phyloP scores from a whole-genome alignment of 257 asterid genomes.

The Solanum ahanhuiri region DNA sequence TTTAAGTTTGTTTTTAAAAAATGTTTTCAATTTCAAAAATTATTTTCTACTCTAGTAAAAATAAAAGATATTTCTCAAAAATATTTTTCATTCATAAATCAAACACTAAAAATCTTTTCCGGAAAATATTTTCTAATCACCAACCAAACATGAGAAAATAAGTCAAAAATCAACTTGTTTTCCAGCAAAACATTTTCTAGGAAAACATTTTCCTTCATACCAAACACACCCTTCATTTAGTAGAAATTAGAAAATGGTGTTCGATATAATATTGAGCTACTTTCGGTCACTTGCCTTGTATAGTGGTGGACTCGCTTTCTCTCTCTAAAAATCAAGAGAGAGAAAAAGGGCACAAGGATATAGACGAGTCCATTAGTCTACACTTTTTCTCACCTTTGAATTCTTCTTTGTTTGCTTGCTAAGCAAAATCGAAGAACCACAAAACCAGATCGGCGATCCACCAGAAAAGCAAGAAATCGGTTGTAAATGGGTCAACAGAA shows the following conservation, averaged over 20 bases:
- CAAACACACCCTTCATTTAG: not conserved
- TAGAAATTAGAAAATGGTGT: not conserved
- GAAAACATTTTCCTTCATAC: no score
- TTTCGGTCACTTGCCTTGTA: not conserved
- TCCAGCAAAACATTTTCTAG: no score
- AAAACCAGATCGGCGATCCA: conserved; percentile 14
- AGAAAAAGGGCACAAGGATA: not conserved
- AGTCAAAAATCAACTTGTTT: no score
- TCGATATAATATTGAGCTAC: not conserved
- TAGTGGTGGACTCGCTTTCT: not conserved
- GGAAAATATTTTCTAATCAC: no score
- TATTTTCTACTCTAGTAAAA: no score
- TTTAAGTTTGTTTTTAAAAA: no score
- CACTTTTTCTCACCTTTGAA: not conserved
- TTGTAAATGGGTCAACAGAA: conserved; percentile 38
- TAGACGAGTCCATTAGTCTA: not conserved
- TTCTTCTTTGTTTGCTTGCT: conserved; percentile 5
- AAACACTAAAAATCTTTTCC: no score
- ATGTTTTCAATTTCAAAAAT: no score
- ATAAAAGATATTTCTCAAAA: no score
- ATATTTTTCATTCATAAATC: no score
- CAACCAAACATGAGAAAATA: no score
- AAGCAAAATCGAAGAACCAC: not conserved
- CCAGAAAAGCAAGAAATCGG: not conserved
- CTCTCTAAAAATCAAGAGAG: not conserved